Evolutionary conservation across 768 basidiomycete species (phyloP), one percentile per base, ranked within the genome.

Genomic region (Mycena metata): DNA sequence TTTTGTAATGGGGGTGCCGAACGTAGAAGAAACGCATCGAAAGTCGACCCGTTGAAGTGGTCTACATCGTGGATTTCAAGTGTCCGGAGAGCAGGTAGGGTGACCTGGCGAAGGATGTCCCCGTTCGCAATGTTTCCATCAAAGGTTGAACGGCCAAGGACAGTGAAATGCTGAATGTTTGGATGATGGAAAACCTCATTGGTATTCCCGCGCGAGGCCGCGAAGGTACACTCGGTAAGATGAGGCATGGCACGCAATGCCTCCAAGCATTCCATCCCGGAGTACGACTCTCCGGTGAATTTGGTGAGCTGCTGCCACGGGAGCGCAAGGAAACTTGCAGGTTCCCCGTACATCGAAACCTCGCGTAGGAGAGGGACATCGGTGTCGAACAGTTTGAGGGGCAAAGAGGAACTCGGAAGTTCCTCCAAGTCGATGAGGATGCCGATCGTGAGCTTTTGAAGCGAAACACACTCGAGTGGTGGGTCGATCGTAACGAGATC

Each of bases 261-360:
- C 24, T 62, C 23, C 24, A 16, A 41, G 49, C 60, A 62, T 30
- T 41, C 23, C 3, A 4, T 5, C 10, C n/a, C 16, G 33, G 49
- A 13, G 26, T 26, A 51, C 11, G 3, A 0, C 39, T 45, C 51
- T 13, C 61, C 61, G 3, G 61, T 63, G 50, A 54, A 63, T 52
- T 43, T 63, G 12, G 39, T 39, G 41, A 63, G 42, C 19, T 63
- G 61, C 11, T 43, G 6, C 61, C 51, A 63, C 19, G 42, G 61
- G 21, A 54, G 51, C 7, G 26, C 19, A 19, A 54, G 33, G 30
- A 54, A 21, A 35, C n/a, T 16, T 23, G 61, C 10, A 5, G 42
- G 39, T 17, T 17, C 10, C 5, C 23, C 30, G 17, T 5, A 10
- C 50, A 63, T n/a, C 12, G 8, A 21, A 3, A 54, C 61, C 19